Conservation (phyloP, 1,284 basidiomycete genomes). For the Pseudozyma flocculosa region DNA sequence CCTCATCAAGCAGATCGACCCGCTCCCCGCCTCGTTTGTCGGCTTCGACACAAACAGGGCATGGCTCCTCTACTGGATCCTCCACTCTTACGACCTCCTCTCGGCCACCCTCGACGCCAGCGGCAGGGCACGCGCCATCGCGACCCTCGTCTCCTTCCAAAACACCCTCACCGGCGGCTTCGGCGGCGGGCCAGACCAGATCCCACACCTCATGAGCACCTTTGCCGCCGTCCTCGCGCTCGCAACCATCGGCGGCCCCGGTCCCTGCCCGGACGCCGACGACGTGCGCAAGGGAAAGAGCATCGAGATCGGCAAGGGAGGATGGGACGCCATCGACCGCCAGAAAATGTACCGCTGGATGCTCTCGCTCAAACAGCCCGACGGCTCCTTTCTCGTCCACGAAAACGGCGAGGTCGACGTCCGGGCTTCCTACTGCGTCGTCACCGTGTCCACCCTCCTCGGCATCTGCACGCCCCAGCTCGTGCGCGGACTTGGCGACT, state of each 20-base stretch:
- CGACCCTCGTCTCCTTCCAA: slow-evolving; percentile 55
- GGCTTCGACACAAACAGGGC: slow-evolving; percentile 53
- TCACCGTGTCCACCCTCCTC: slow-evolving; percentile 70
- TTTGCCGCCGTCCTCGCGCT: slow-evolving; percentile 85
- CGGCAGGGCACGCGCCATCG: slow-evolving; percentile 41
- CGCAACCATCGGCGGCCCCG: slow-evolving; percentile 71
- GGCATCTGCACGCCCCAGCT: slow-evolving; percentile 87
- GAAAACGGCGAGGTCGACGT: slow-evolving; percentile 89
- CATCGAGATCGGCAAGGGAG: slow-evolving; percentile 56
- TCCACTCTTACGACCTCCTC: slow-evolving; percentile 50
- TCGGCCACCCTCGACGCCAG: slow-evolving; percentile 34
- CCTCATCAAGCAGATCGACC: slow-evolving; percentile 43
- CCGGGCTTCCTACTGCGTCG: slow-evolving; percentile 75
- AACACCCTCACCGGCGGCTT: slow-evolving; percentile 70
- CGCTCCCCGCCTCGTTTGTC: slow-evolving; percentile 47
- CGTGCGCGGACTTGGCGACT: slow-evolving; percentile 63
- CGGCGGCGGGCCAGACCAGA: slow-evolving; percentile 84
- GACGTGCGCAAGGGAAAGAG: slow-evolving; percentile 62
- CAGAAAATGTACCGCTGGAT: slow-evolving; percentile 81
- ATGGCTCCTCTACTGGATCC: slow-evolving; percentile 57
- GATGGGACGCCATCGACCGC: slow-evolving; percentile 59
- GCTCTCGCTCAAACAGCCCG: slow-evolving; percentile 85
- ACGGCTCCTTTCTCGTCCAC: slow-evolving; percentile 91
- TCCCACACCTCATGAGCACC: slow-evolving; percentile 82
- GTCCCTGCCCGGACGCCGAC: slow-evolving; percentile 57